These are phyloP conservation scores for Ogataea naganishii DNA, from an alignment of 805 yeast genomes.

Conservation along the genomic window DNA sequence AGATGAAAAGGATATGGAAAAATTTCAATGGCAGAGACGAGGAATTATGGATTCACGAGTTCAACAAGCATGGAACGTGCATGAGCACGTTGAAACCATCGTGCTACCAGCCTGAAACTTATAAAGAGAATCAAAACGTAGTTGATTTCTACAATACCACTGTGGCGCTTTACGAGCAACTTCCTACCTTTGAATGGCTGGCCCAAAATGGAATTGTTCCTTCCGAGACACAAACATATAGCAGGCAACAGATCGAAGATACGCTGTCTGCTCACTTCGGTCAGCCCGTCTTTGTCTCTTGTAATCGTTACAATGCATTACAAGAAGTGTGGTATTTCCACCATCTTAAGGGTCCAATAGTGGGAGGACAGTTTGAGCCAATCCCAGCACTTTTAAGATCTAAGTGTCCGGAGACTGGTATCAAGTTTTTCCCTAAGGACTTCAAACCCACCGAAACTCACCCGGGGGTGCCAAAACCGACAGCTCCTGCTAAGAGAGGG, in stretches of 20 bases:
- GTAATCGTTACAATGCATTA: constrained; percentile 44
- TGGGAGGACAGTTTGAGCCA: constrained; percentile 54
- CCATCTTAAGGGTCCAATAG: constrained; percentile 63
- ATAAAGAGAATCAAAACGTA: constrained; percentile 34
- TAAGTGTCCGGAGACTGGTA: constrained; percentile 62
- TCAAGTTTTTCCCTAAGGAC: constrained; percentile 63
- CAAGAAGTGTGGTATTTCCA: constrained; percentile 78
- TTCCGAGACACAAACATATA: constrained; percentile 43
- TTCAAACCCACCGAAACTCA: constrained; percentile 20
- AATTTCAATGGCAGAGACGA: constrained; percentile 62
- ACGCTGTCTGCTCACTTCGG: constrained; percentile 47
- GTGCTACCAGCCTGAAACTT: constrained; percentile 43
- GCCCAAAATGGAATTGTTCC: constrained; percentile 67
- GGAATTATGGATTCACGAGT: constrained; percentile 81
- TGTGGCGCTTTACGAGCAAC: constrained; percentile 43
- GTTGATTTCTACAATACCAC: constrained; percentile 63
- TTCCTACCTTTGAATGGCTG: constrained; percentile 65
- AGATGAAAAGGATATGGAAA: constrained; percentile 64
- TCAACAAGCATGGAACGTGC: constrained; percentile 91
- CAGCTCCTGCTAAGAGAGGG: constrained; percentile 29
- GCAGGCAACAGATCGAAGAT: constrained; percentile 42
- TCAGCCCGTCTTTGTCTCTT: constrained; percentile 49
- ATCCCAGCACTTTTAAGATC: constrained; percentile 49
- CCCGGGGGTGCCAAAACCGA: constrained; percentile 18
- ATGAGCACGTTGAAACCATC: constrained; percentile 67